A percentile compares a stretch with the other conserved stretches of the same genome.
Conservation (phyloP, 169 alveolate genomes). For the Plasmodium vivax region DNA sequence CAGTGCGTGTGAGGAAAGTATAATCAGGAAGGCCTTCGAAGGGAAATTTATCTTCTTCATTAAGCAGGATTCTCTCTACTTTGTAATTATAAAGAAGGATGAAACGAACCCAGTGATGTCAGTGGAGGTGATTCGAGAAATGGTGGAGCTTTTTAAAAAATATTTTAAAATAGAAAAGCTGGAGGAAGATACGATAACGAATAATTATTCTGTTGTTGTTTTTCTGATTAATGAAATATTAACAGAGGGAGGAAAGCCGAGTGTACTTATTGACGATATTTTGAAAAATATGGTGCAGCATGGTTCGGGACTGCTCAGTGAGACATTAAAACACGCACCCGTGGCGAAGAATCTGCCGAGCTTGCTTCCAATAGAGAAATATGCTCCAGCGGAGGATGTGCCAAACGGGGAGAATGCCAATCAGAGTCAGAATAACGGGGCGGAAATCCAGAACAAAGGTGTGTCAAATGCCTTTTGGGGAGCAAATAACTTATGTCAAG, state of each 20-base stretch:
- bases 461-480: conserved; percentile 45
- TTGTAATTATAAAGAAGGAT: conserved; percentile 19
- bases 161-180: conserved; percentile 43
- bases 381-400: not conserved
- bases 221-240: conserved; percentile 69
- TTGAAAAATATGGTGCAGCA: conserved; percentile 23
- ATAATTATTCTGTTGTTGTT: conserved; percentile 48
- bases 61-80: conserved; percentile 22
- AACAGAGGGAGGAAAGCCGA: conserved; percentile 61
- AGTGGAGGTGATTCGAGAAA: conserved; percentile 54
- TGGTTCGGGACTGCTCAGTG: conserved; percentile 35
- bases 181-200: conserved; percentile 2
- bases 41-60: conserved; percentile 18
- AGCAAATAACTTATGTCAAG: not conserved
- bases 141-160: conserved; percentile 22
- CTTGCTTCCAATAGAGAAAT: conserved; percentile 8
- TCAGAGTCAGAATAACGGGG: conserved; percentile 54
- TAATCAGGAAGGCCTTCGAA: not conserved
- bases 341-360: conserved; percentile 29
- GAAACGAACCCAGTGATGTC: conserved; percentile 48
- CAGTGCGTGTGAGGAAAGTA: not conserved
- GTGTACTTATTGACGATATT: conserved; percentile 23
- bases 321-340: conserved; percentile 21
- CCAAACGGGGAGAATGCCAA: conserved; percentile 33
- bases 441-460: not conserved